phyloP scores from a whole-genome alignment of 352 stramenopile genomes.

The Thraustochytrium sp. region DNA sequence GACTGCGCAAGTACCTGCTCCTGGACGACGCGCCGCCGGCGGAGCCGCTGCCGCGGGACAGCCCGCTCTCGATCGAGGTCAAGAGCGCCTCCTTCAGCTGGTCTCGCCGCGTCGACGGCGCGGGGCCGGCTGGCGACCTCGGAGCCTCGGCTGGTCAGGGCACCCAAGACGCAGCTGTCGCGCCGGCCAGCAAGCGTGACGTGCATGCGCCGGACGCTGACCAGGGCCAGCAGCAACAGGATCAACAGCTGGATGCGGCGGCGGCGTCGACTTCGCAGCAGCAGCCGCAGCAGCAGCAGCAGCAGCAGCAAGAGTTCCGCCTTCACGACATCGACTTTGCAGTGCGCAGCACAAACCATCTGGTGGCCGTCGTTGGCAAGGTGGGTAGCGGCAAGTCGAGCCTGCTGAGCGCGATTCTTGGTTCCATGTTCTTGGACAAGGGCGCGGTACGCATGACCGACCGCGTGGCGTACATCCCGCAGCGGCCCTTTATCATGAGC shows the following conservation, averaged over 20 bases:
- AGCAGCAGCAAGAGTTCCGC: not conserved
- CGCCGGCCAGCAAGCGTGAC: not conserved
- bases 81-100: not conserved
- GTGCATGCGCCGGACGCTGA: too few species aligned
- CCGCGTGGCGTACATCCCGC: conserved; percentile 48
- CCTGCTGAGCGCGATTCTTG: conserved; percentile 58
- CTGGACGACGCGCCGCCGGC: conserved; percentile 22
- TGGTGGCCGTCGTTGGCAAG: conserved; percentile 49
- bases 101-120: not conserved
- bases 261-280: too few species aligned
- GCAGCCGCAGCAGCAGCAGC: too few species aligned
- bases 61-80: not conserved
- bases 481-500: conserved; percentile 71
- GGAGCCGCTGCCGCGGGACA: not conserved
- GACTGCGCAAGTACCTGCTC: conserved; percentile 5
- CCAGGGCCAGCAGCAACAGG: too few species aligned
- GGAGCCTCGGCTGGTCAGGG: not conserved
- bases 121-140: not conserved
- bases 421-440: conserved; percentile 49
- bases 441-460: not conserved
- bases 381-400: conserved; percentile 63
- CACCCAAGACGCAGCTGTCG: not conserved
- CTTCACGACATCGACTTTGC: conserved; percentile 30
- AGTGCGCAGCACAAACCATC: not conserved
- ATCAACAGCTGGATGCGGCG: not conserved